A percentile compares a stretch with the other conserved stretches of the same genome.
These are phyloP conservation scores for Aspergillus fijiensis DNA, from an alignment of 2,329 filamentous ascomycete genomes.

Conservation along the genomic window DNA sequence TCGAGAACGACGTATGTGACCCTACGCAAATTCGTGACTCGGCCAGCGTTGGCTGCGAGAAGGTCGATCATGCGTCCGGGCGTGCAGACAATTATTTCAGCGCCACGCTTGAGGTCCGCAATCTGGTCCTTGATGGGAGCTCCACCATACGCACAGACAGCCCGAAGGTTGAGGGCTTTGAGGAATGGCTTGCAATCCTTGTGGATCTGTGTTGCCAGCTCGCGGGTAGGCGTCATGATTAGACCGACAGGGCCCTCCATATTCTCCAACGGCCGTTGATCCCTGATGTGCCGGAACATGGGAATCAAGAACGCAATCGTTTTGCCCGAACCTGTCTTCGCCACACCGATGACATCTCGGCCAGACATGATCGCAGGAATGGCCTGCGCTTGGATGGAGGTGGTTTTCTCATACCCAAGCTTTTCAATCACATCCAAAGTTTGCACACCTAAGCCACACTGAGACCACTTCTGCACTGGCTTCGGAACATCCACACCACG, in stretches of 20 bases:
- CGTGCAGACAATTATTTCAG: constrained; percentile 92
- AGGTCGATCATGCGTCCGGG: constrained; percentile 95
- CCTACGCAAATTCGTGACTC: constrained; percentile 84
- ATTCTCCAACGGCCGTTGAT: constrained; percentile 77
- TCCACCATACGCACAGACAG: constrained; percentile 91
- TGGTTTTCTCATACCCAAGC: constrained; percentile 83
- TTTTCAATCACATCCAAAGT: constrained; percentile 81
- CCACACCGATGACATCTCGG: constrained; percentile 90
- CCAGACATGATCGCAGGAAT: constrained; percentile 95
- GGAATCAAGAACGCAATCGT: constrained; percentile 93
- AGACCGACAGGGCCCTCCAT: constrained; percentile 85
- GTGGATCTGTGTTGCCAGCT: constrained; percentile 91
- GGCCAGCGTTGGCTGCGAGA: constrained; percentile 86
- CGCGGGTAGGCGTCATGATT: constrained; percentile 91
- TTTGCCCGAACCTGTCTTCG: constrained; percentile 97
- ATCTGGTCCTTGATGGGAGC: constrained; percentile 97
- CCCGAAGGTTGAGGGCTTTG: constrained; percentile 78
- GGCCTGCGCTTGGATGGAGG: constrained; percentile 92
- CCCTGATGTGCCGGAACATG: constrained; percentile 97
- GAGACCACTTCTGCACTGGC: constrained; percentile 94
- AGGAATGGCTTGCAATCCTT: constrained; percentile 92
- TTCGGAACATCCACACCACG: constrained; percentile 84
- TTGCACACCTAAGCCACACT: constrained; percentile 84
- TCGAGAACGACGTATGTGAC: constrained; percentile 95
- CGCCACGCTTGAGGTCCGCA: constrained; percentile 89